phyloP scores from a whole-genome alignment of 768 basidiomycete genomes.

The Asterophora parasitica region DNA sequence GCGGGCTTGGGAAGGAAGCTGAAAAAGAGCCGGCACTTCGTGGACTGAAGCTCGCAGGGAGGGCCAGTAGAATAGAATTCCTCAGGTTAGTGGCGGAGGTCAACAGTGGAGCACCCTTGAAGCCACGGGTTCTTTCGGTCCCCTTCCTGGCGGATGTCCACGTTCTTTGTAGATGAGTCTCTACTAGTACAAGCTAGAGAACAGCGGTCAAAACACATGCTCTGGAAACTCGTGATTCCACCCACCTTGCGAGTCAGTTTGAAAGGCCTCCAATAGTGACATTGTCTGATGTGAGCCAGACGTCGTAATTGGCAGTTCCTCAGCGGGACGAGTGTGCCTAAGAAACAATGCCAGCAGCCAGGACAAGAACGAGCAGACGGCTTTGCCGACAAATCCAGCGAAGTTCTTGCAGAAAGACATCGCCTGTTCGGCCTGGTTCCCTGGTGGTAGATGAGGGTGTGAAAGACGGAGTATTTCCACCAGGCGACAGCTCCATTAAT shows the following conservation, averaged over 20 bases:
- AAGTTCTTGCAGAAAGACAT: constrained; percentile 8
- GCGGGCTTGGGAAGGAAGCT: constrained; percentile 7
- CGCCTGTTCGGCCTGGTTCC: background rate
- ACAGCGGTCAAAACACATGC: background rate
- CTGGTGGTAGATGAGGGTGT: background rate
- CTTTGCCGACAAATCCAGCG: constrained; percentile 1
- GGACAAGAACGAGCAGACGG: constrained; percentile 11
- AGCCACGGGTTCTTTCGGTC: constrained; percentile 17
- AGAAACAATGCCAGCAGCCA: constrained; percentile 9
- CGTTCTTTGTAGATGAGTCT: background rate
- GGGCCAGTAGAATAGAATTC: constrained; percentile 19
- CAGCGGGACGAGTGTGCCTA: constrained; percentile 3
- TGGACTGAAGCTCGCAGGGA: constrained; percentile 16
- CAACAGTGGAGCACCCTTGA: constrained; percentile 26
- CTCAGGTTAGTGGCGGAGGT: constrained; percentile 8
- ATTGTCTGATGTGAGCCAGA: constrained; percentile 10
- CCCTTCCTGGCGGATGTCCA: background rate
- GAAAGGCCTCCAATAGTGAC: constrained; percentile 7
- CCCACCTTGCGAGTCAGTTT: constrained; percentile 1
- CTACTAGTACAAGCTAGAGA: background rate
- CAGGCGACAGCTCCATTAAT: background rate
- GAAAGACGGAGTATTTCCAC: background rate
- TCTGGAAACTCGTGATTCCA: background rate
- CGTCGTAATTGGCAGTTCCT: constrained; percentile 9
- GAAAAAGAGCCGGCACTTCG: constrained; percentile 13